Evolutionary conservation across 345 rosid species (phyloP).

Genomic region (Salix arbutifolia): DNA sequence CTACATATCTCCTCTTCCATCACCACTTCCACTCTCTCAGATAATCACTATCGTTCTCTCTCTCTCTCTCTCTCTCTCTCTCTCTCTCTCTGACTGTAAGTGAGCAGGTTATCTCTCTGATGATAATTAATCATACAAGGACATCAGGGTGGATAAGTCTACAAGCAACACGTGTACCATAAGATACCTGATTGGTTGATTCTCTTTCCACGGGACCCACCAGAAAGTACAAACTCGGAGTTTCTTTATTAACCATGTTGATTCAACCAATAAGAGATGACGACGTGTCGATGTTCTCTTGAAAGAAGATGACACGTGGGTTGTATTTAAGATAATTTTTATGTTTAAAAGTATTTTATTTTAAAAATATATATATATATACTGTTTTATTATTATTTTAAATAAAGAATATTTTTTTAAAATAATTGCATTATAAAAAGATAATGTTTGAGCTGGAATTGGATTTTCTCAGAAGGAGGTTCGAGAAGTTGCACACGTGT

Average conservation of each 20-base stretch:
- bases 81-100: not conserved
- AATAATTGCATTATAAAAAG: no score
- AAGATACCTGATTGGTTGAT: conserved; percentile 17
- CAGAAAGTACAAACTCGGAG: not conserved
- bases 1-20: conserved; percentile 9
- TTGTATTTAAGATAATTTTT: not conserved
- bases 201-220: conserved; percentile 25
- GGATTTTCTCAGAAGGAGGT: conserved; percentile 8
- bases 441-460: not conserved
- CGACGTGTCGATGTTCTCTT: conserved; percentile 11
- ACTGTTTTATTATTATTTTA: no score
- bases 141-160: conserved; percentile 15
- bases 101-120: conserved; percentile 8
- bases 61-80: conserved; percentile 15
- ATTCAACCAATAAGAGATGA: not conserved
- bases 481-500: conserved; percentile 39
- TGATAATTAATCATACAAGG: conserved; percentile 11
- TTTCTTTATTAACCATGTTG: not conserved
- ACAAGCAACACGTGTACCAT: conserved; percentile 44
- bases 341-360: no score
- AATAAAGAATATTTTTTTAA: no score
- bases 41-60: not conserved
- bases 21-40: not conserved
- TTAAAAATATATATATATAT: no score
- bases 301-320: conserved; percentile 29